Conservation (phyloP, 1,284 basidiomycete genomes). For the Erythrobasidium hasegawianum region DNA sequence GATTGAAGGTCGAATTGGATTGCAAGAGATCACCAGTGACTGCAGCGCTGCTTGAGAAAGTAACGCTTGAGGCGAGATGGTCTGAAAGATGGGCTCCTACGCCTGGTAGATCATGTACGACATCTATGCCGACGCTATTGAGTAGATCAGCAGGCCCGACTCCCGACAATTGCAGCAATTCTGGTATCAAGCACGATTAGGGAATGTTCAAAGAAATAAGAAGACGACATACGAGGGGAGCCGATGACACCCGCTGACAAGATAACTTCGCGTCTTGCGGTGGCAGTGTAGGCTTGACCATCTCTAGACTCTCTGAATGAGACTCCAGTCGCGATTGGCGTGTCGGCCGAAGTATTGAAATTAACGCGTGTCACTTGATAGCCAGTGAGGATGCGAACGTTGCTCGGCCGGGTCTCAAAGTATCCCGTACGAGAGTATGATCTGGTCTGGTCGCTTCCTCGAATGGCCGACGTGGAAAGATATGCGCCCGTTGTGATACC, state of each 20-base stretch:
- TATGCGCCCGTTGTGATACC: slow-evolving; percentile 28
- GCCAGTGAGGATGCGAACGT: slow-evolving; percentile 61
- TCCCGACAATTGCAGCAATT: slow-evolving; percentile 66
- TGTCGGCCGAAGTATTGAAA: slow-evolving; percentile 50
- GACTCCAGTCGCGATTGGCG: slow-evolving; percentile 56
- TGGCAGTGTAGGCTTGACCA: slow-evolving; percentile 52
- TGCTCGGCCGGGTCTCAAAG: slow-evolving; percentile 60
- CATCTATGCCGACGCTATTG: slow-evolving; percentile 55
- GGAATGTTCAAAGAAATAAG: no score
- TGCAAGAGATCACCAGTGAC: slow-evolving; percentile 43
- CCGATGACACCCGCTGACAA: slow-evolving; percentile 56
- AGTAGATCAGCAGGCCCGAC: slow-evolving; percentile 64
- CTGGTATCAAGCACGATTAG: slow-evolving; percentile 48
- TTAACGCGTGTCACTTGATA: slow-evolving; percentile 62
- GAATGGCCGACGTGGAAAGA: slow-evolving; percentile 25
- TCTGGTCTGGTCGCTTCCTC: slow-evolving; percentile 55
- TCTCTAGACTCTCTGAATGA: slow-evolving; percentile 53
- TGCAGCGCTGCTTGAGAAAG: slow-evolving; percentile 37
- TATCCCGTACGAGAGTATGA: slow-evolving; percentile 67
- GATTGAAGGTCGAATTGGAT: slow-evolving; percentile 39
- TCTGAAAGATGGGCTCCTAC: slow-evolving; percentile 75
- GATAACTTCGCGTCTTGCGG: slow-evolving; percentile 60
- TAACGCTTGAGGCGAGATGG: slow-evolving; percentile 52
- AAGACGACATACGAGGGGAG: slow-evolving; percentile 40
- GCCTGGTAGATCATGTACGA: slow-evolving; percentile 53